Evolutionary conservation across 345 rosid genomes (phyloP), one percentile per base, ranked within the genome.

Genomic region (Viola odorata): DNA sequence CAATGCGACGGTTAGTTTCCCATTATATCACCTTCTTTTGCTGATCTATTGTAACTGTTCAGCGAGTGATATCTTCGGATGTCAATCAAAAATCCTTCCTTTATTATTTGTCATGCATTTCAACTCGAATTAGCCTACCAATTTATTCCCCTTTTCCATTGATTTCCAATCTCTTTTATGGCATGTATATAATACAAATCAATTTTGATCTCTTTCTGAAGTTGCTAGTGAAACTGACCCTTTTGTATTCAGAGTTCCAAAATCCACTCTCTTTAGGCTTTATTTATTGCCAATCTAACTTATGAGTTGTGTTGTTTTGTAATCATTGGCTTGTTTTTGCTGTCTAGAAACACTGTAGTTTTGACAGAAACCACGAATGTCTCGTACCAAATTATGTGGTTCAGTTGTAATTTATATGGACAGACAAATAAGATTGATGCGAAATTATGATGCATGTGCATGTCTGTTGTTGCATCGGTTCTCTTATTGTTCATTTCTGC

Each of bases 1-100:
- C 41, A 88, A 86, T 80, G 97, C 99, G 61, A 94, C 99, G 83
- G 99, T 90, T 73, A 60, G 89, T 83, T 40, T 59, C 40, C 16
- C 4, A 42, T 5, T n/a, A 6, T 32, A 5, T 42, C 32, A 15
- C 3, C 3, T 51, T 53, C 12, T 64, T 58, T 44, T 40, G 51
- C 8, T 15, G 53, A 15, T 38, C 15, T 50, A 41, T 2, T 17
- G 4, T 44, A 32, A 32, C 36, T 15, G 5, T 17, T 50, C 10
- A 10, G 44, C 37, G 55, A 38, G 44, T 40, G 6, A n/a, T 12
- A 4, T 44, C 15, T 8, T 45, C 11, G 8, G 32, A 12, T 42
- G 10, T 5, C 10, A 36, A 14, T 8, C 54, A 40, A 13, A 53
- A 60, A 37, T 38, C 48, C 17, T 53, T 6, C 37, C 9, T 58